Percentiles rank a stretch among this genome's conserved stretches.
phyloP scores from a whole-genome alignment of 2,329 filamentous ascomycete species.

The Pseudogymnoascus sp. region DNA sequence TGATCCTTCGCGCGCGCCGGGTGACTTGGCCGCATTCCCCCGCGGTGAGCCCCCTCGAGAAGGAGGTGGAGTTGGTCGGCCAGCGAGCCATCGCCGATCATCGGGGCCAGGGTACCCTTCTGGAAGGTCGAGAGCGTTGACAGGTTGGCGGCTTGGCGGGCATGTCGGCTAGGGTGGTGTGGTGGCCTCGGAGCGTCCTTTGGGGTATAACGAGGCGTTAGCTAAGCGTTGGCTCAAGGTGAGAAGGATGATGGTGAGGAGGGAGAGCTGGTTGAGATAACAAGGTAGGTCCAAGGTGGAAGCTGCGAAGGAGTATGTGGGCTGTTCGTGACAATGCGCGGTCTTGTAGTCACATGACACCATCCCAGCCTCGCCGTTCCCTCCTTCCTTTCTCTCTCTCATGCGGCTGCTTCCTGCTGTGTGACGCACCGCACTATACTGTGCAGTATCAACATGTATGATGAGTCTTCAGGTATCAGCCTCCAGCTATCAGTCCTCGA shows the following conservation, averaged over 20 bases:
- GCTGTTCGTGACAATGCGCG: neutral
- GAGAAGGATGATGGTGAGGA: neutral
- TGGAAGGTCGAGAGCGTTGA: constrained; percentile 1
- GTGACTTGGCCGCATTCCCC: neutral
- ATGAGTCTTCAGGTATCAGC: too few species aligned
- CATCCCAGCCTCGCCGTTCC: neutral
- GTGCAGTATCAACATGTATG: neutral
- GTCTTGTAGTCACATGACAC: neutral
- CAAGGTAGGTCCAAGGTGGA: neutral
- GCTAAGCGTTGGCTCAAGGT: neutral
- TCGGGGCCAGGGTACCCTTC: neutral
- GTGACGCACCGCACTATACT: neutral
- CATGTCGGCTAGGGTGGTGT: neutral
- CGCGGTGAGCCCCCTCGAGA: neutral
- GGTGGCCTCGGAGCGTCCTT: neutral
- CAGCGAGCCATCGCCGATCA: neutral
- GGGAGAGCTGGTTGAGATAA: neutral
- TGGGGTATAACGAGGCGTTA: neutral
- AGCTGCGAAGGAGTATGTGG: neutral
- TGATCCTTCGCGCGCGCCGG: neutral
- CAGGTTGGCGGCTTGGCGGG: neutral
- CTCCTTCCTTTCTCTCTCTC: neutral
- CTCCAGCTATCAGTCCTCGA: neutral
- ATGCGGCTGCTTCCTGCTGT: neutral
- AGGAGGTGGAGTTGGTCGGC: neutral